Conservation (phyloP, 768 basidiomycete genomes). For the Coprinellus micaceus region DNA sequence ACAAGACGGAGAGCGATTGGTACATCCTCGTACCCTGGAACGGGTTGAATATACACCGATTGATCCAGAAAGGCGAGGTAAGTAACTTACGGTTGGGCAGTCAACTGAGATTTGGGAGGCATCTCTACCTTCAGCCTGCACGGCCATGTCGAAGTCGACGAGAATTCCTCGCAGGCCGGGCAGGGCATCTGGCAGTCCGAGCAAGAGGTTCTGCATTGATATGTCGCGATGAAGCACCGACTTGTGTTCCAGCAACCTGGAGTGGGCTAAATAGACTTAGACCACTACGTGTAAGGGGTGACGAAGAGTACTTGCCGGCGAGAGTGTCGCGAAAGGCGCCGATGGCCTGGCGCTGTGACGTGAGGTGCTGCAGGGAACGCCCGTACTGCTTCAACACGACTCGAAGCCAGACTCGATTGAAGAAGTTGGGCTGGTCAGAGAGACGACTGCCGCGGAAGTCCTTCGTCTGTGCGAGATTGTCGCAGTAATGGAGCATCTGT, state of each 20-base stretch:
- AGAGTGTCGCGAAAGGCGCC: slow-evolving; percentile 10
- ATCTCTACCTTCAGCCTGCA: neutral
- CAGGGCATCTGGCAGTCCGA: neutral
- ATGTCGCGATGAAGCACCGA: neutral
- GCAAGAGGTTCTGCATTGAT: neutral
- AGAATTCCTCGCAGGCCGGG: neutral
- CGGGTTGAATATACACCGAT: neutral
- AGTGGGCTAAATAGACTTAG: neutral
- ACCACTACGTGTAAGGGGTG: neutral
- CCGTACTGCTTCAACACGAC: slow-evolving; percentile 11
- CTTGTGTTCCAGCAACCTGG: neutral
- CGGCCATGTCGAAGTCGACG: slow-evolving; percentile 2
- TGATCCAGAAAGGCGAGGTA: too few species aligned
- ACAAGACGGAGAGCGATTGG: neutral
- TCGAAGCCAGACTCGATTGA: neutral
- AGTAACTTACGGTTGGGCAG: neutral
- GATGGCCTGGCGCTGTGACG: neutral
- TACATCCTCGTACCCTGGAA: neutral
- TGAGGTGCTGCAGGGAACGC: neutral
- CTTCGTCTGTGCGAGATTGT: neutral
- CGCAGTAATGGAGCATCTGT: neutral
- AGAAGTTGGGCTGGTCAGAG: neutral
- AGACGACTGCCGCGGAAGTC: neutral
- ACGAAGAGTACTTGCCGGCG: slow-evolving; percentile 1
- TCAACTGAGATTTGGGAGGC: neutral